Conservation (phyloP, 2,329 filamentous ascomycete genomes). For the Fusarium stilboides region DNA sequence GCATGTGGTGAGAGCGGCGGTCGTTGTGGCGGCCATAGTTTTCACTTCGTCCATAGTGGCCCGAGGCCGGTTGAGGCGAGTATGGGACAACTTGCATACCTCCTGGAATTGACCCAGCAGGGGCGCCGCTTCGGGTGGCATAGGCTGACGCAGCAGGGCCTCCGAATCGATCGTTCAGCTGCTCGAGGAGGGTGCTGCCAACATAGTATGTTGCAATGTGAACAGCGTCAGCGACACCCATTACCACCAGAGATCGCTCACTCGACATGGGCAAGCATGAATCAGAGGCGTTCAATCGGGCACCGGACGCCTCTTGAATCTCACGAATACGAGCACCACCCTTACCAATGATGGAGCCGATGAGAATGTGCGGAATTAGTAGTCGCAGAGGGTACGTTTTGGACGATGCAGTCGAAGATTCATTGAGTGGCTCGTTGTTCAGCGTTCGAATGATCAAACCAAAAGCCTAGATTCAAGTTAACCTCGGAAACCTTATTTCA, state of each 20-base stretch:
- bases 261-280: conserved; percentile 94
- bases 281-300: conserved; percentile 95
- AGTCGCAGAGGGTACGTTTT: conserved; percentile 98
- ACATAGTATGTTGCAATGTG: conserved; percentile 99
- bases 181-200: conserved; percentile 96
- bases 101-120: conserved; percentile 92
- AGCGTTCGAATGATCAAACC: conserved; percentile 97
- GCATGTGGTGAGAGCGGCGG: conserved; percentile 80
- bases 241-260: conserved; percentile 96
- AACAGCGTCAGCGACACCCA: conserved; percentile 97
- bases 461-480: conserved; percentile 78
- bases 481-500: conserved; percentile 24
- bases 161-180: conserved; percentile 96
- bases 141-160: conserved; percentile 98
- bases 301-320: conserved; percentile 97
- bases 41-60: conserved; percentile 92
- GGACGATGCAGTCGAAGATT: conserved; percentile 90
- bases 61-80: conserved; percentile 90
- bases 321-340: conserved; percentile 95
- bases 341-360: conserved; percentile 99
- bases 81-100: conserved; percentile 99
- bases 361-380: conserved; percentile 95
- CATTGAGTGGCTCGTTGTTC: conserved; percentile 94
- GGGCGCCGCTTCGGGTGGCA: conserved; percentile 92
- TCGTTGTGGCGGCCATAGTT: conserved; percentile 83